Evolutionary conservation across 1,139 yeast species (phyloP).

Genomic region (Protomyces gravidus): DNA sequence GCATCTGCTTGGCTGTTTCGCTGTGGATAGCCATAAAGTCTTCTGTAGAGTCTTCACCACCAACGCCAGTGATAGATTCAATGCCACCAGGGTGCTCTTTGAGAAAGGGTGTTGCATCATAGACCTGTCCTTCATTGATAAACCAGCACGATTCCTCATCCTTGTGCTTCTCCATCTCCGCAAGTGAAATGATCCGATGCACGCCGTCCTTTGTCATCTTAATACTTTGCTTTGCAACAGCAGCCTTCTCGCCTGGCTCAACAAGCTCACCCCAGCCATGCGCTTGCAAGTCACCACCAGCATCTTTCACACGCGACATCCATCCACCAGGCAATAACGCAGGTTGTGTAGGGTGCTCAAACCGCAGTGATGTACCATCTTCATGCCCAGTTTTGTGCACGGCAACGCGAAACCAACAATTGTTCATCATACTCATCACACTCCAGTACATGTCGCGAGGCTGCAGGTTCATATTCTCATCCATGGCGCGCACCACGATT

Average conservation of each 20-base stretch:
- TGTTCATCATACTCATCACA: slow-evolving; percentile 42
- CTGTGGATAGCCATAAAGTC: slow-evolving; percentile 44
- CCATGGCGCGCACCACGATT: slow-evolving; percentile 42
- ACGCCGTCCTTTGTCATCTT: slow-evolving; percentile 33
- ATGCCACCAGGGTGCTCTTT: slow-evolving; percentile 74
- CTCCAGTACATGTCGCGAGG: slow-evolving; percentile 44
- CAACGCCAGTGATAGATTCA: slow-evolving; percentile 53
- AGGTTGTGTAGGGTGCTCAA: slow-evolving; percentile 40
- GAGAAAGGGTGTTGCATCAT: slow-evolving; percentile 72
- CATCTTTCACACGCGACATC: slow-evolving; percentile 42
- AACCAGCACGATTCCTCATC: slow-evolving; percentile 54
- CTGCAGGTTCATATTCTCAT: slow-evolving; percentile 40
- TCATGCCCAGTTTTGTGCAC: slow-evolving; percentile 32
- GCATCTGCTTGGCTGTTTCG: slow-evolving; percentile 36
- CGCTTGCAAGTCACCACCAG: slow-evolving; percentile 40
- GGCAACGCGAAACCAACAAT: slow-evolving; percentile 44
- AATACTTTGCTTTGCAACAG: slow-evolving; percentile 28
- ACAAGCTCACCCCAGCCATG: slow-evolving; percentile 40
- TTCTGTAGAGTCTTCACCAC: slow-evolving; percentile 61
- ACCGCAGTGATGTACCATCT: slow-evolving; percentile 33
- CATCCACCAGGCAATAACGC: slow-evolving; percentile 41
- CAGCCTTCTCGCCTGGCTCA: slow-evolving; percentile 21
- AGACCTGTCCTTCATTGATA: slow-evolving; percentile 47
- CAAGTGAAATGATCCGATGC: slow-evolving; percentile 40
- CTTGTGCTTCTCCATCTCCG: slow-evolving; percentile 48